Evolutionary conservation across 306 rosid genomes (phyloP).

Genomic region (Astragalus glycyphyllos): DNA sequence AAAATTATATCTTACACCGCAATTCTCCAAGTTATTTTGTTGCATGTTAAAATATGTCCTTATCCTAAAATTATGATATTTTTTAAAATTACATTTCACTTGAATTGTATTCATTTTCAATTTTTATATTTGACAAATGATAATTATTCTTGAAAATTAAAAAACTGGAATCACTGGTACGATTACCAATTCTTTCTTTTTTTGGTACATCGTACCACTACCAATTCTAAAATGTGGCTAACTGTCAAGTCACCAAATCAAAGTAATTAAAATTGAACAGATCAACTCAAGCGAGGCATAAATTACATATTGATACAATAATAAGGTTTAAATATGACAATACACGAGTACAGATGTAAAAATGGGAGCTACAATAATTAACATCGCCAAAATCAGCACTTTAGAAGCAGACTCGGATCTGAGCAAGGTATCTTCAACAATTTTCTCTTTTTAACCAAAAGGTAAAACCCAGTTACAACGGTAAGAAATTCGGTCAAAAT

Average conservation of each 20-base stretch:
- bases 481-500: slow-evolving; percentile 13
- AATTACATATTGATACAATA: background rate
- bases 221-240: background rate
- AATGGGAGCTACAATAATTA: background rate
- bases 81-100: too few species aligned
- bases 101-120: background rate
- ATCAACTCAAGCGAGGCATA: background rate
- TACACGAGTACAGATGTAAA: background rate
- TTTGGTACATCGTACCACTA: too few species aligned
- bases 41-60: too few species aligned
- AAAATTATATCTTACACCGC: too few species aligned
- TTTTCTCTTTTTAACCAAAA: background rate
- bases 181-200: too few species aligned
- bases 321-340: background rate
- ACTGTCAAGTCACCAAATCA: background rate
- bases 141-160: background rate
- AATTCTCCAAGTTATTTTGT: too few species aligned
- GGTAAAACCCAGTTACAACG: too few species aligned
- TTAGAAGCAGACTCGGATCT: background rate
- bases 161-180: too few species aligned
- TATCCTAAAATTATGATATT: too few species aligned
- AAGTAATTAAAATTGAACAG: background rate
- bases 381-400: background rate
- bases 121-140: background rate
- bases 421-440: background rate